These are phyloP conservation scores for Ophiostoma sp. DNA, from an alignment of 2,329 filamentous ascomycete genomes.

Conservation along the genomic window DNA sequence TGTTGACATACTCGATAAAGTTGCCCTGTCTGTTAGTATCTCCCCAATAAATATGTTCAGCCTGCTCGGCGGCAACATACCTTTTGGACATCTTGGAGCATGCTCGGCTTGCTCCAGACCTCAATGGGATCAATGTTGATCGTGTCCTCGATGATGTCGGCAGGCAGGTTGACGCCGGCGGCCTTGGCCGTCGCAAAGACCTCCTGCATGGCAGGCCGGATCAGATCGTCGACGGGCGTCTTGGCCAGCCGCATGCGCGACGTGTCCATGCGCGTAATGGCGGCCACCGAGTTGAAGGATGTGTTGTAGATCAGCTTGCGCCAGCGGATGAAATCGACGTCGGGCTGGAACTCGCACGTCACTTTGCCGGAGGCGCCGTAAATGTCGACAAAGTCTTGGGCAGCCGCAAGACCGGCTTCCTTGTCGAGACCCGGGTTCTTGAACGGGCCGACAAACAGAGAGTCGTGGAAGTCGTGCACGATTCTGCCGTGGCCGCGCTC, in stretches of 20 bases:
- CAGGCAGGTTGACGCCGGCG: slow-evolving; percentile 40
- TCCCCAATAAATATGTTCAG: not conserved
- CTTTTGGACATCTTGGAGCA: slow-evolving; percentile 49
- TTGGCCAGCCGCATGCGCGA: slow-evolving; percentile 21
- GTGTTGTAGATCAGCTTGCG: slow-evolving; percentile 25
- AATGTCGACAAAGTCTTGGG: slow-evolving; percentile 17
- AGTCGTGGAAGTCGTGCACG: slow-evolving; percentile 13
- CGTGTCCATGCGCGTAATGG: slow-evolving; percentile 23
- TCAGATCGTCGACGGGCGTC: slow-evolving; percentile 32
- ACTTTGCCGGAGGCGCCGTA: slow-evolving; percentile 76
- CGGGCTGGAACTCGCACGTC: slow-evolving; percentile 57
- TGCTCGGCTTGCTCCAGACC: slow-evolving; percentile 48
- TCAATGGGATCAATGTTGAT: slow-evolving; percentile 46
- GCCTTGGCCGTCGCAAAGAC: slow-evolving; percentile 43
- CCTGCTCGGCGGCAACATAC: not conserved
- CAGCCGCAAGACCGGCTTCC: not conserved
- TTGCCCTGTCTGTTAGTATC: slow-evolving; percentile 36
- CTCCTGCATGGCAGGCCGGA: slow-evolving; percentile 50
- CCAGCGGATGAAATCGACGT: slow-evolving; percentile 22
- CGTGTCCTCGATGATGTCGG: slow-evolving; percentile 41
- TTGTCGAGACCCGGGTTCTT: not conserved
- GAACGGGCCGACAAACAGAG: slow-evolving; percentile 8
- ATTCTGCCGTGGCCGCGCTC: slow-evolving; percentile 13
- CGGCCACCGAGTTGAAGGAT: slow-evolving; percentile 22
- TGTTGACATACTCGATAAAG: slow-evolving; percentile 52